These are phyloP conservation scores for Agaricus sinodeliciosus DNA, from an alignment of 768 basidiomycete species.

Conservation along the genomic window DNA sequence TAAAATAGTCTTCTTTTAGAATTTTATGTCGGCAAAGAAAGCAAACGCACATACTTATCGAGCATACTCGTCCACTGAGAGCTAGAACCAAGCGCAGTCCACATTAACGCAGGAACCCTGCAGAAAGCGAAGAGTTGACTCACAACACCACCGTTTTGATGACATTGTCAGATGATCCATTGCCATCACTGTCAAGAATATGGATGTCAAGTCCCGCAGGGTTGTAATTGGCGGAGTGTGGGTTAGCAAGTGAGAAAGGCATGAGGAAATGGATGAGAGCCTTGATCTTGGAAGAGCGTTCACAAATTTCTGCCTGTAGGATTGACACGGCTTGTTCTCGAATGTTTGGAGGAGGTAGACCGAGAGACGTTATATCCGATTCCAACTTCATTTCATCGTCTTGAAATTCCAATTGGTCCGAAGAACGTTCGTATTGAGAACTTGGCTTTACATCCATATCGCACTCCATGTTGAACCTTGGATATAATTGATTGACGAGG, in stretches of 20 bases:
- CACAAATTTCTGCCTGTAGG: slow-evolving; percentile 41
- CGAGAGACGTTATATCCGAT: background rate
- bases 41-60: slow-evolving; percentile 54
- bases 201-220: slow-evolving; percentile 53
- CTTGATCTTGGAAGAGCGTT: slow-evolving; percentile 84
- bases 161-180: slow-evolving; percentile 58
- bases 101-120: background rate
- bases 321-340: slow-evolving; percentile 2
- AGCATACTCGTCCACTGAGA: slow-evolving; percentile 96
- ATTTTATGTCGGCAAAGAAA: background rate
- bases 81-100: slow-evolving; percentile 29
- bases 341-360: background rate
- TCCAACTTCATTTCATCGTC: slow-evolving; percentile 6
- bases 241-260: slow-evolving; percentile 77
- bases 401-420: background rate
- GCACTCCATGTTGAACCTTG: background rate
- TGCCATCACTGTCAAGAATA: slow-evolving; percentile 71
- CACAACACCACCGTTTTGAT: slow-evolving; percentile 96
- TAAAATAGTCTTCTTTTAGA: slow-evolving; percentile 21
- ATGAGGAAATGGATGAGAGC: slow-evolving; percentile 76
- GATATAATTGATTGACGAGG: background rate
- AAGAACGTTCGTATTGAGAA: background rate
- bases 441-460: background rate
- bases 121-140: slow-evolving; percentile 22
- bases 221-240: slow-evolving; percentile 84